phyloP scores from a whole-genome alignment of 179 eudicot species.

The Beta corolliflora region DNA sequence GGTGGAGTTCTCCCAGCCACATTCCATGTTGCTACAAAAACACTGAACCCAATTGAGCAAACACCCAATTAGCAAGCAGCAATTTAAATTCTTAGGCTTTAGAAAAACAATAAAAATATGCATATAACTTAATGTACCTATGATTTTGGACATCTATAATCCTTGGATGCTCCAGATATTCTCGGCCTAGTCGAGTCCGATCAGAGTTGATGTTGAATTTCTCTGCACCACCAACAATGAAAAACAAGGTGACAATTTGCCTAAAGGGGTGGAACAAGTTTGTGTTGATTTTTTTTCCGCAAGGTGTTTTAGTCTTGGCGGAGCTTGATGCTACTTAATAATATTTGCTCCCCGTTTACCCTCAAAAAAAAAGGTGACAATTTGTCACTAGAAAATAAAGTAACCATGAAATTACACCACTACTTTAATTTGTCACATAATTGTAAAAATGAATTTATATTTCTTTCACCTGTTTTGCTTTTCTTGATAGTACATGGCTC shows the following conservation, averaged over 20 bases:
- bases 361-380: slow-evolving; percentile 1
- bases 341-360: no score
- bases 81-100: neutral
- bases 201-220: slow-evolving; percentile 47
- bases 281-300: no score
- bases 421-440: slow-evolving; percentile 4
- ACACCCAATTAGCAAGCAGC: neutral
- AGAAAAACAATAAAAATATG: neutral
- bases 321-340: no score
- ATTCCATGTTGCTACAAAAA: slow-evolving; percentile 93
- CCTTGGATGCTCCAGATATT: slow-evolving; percentile 84
- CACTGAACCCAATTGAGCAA: slow-evolving; percentile 42
- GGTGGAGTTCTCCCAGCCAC: slow-evolving; percentile 93
- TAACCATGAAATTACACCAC: neutral
- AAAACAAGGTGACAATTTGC: neutral
- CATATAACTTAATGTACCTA: slow-evolving; percentile 49
- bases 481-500: slow-evolving; percentile 71
- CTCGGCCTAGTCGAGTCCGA: slow-evolving; percentile 50
- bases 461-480: slow-evolving; percentile 69
- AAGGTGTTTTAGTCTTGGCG: no score
- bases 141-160: slow-evolving; percentile 84
- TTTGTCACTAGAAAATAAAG: neutral
- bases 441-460: neutral
- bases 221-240: slow-evolving; percentile 45
- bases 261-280: no score